Evolutionary conservation across 2,329 filamentous ascomycete genomes (phyloP).

Genomic region (Claviceps arundinis): DNA sequence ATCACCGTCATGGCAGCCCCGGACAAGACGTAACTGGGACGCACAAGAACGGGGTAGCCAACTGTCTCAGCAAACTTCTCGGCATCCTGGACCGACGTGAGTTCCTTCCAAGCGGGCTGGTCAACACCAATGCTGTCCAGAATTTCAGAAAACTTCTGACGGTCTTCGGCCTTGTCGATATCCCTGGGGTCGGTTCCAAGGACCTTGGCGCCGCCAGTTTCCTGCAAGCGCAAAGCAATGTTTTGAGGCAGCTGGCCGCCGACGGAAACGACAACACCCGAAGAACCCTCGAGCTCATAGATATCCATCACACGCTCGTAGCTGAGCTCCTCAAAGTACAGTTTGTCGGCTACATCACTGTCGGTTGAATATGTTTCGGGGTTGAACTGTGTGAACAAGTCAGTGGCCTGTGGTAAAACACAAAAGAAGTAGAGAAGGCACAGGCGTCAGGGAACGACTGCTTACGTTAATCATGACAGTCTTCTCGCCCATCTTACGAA

Average conservation of each 20-base stretch:
- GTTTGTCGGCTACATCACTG: constrained; percentile 75
- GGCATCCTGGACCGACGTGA: constrained; percentile 80
- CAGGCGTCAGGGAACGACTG: not conserved
- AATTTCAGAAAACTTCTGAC: constrained; percentile 96
- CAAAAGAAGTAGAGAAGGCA: not conserved
- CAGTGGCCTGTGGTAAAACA: not conserved
- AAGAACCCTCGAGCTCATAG: constrained; percentile 78
- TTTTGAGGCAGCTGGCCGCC: constrained; percentile 96
- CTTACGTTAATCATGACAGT: constrained; percentile 89
- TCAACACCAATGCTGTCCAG: constrained; percentile 93
- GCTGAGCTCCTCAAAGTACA: constrained; percentile 94
- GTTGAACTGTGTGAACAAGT: constrained; percentile 37
- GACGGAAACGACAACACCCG: constrained; percentile 85
- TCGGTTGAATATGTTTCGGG: constrained; percentile 75
- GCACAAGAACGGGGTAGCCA: constrained; percentile 86
- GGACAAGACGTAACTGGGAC: constrained; percentile 89
- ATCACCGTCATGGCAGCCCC: constrained; percentile 99
- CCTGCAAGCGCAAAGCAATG: constrained; percentile 87
- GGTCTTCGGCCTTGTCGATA: constrained; percentile 95
- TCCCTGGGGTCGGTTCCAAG: constrained; percentile 86
- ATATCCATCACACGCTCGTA: constrained; percentile 99
- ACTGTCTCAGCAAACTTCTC: constrained; percentile 74
- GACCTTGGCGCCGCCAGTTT: constrained; percentile 77
- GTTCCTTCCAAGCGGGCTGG: constrained; percentile 95
- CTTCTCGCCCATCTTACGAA: constrained; percentile 84